A percentile compares a stretch with the other conserved stretches of the same genome.
Evolutionary conservation across 2,329 filamentous ascomycete genomes (phyloP).

Genomic region (Fusarium hainanense): DNA sequence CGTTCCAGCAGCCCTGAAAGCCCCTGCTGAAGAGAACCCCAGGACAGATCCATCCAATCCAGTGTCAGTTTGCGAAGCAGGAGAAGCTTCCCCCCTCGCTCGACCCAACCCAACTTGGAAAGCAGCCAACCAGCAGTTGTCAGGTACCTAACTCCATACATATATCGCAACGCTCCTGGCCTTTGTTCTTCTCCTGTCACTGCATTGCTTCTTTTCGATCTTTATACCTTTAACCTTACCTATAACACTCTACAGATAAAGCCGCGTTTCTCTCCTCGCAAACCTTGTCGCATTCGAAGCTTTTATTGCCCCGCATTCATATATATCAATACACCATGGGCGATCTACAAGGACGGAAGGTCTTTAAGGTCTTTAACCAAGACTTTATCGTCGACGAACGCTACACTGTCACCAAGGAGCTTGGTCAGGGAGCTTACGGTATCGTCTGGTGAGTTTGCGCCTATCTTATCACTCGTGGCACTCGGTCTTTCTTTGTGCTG

Average conservation of each 20-base stretch:
- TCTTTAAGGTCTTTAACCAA: conserved; percentile 99
- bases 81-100: conserved; percentile 37
- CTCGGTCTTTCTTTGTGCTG: conserved; percentile 14
- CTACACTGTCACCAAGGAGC: conserved; percentile 98
- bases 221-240: neutral
- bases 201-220: conserved; percentile 14
- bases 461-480: neutral
- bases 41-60: conserved; percentile 14
- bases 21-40: conserved; percentile 28
- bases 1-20: conserved; percentile 38
- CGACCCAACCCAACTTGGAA: conserved; percentile 22
- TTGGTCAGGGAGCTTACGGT: conserved; percentile 97
- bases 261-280: neutral
- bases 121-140: conserved; percentile 35
- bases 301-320: conserved; percentile 32
- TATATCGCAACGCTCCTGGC: conserved; percentile 42
- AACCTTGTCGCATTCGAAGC: conserved; percentile 23
- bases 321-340: conserved; percentile 47
- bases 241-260: neutral
- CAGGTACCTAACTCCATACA: conserved; percentile 33
- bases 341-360: conserved; percentile 73
- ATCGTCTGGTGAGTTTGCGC: conserved; percentile 84
- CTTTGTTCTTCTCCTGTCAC: conserved; percentile 17
- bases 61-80: conserved; percentile 9
- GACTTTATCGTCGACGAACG: conserved; percentile 98